Base-by-base conservation (phyloP, 805 yeast species). In the Candida koratica region DNA sequence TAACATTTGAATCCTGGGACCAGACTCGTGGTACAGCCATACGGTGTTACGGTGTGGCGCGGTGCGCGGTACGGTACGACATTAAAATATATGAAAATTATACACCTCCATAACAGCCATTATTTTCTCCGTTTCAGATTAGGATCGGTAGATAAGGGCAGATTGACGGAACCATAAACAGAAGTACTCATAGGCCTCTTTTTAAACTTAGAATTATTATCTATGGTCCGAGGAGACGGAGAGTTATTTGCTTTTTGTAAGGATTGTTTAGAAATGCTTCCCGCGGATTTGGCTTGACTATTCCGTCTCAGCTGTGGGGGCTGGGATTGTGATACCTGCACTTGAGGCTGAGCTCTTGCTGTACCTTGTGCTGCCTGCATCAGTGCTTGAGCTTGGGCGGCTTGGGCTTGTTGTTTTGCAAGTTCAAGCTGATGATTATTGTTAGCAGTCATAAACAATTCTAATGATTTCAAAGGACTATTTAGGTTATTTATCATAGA, bases 391-490 rank as follows among this genome's bases (percentile, higher is more conserved):
- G 32, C 37, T 25, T 37, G 44, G 3, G 34, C 41, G 3, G 13
- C 14, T 18, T 37, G 45, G 5, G 28, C 16, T 12, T 38, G 38
- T 27, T 42, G 47, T 26, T 42, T 44, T n/a, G 41, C 7, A 1
- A 42, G 35, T 28, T 45, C 45, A 13, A 48, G 41, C 33, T 46
- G 53, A 26, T 55, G 58, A 32, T 53, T 48, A 25, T 50, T 47
- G 17, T 46, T 48, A 9, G 53, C 43, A 9, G 50, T 43, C 51
- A 63, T 52, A 37, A 60, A 64, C 27, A 64, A 47, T 36, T 71
- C 76, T 36, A 81, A 60, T 0, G 84, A 75, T 16, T 69, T 72
- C 27, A 76, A 42, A 0, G 88, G 85, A 22, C 80, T 73, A 5
- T 56, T 56, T 3, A 73, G 65, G 17, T 74, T 67, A 20, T 64